Percentiles rank a stretch among this genome's conserved stretches.
These are phyloP conservation scores for Sphaerobolus stellatus DNA, from an alignment of 1,284 basidiomycete genomes.

Conservation along the genomic window DNA sequence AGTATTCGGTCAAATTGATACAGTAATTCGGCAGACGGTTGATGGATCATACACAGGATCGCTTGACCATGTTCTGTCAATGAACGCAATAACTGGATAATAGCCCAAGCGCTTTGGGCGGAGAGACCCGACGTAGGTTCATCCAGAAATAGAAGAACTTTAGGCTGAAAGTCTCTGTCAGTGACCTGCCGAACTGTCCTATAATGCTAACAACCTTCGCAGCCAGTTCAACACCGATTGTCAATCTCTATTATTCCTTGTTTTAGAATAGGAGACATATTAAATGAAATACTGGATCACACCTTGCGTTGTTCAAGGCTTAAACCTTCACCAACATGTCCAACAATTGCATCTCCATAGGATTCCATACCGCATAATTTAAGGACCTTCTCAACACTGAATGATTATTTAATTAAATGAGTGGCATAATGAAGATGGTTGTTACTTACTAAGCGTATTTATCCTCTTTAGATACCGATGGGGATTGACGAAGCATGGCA, in stretches of 20 bases:
- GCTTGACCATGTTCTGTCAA: conserved; percentile 86
- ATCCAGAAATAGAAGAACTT: conserved; percentile 78
- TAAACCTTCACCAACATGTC: conserved; percentile 57
- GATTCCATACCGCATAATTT: conserved; percentile 74
- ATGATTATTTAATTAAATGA: conserved; percentile 19
- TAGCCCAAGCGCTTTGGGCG: conserved; percentile 87
- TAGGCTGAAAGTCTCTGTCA: conserved; percentile 54
- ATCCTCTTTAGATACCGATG: conserved; percentile 61
- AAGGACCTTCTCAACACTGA: conserved; percentile 74
- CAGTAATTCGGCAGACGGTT: conserved; percentile 75
- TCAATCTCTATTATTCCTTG: conserved; percentile 51
- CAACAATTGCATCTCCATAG: conserved; percentile 74
- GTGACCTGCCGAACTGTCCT: background rate
- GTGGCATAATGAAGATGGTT: conserved; percentile 60
- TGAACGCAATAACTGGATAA: conserved; percentile 78
- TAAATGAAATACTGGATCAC: background rate
- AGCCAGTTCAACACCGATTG: conserved; percentile 81
- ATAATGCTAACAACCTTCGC: conserved; percentile 48
- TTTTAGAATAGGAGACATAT: too few species aligned
- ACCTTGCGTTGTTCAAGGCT: conserved; percentile 70
- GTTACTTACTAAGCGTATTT: conserved; percentile 79
- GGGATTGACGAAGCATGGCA: conserved; percentile 78
- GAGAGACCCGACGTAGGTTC: conserved; percentile 86
- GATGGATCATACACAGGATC: conserved; percentile 67
- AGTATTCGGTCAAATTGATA: conserved; percentile 69